A percentile compares a stretch with the other conserved stretches of the same genome.
Conservation (phyloP, 345 rosid genomes). For the Erucastrum elatum region DNA sequence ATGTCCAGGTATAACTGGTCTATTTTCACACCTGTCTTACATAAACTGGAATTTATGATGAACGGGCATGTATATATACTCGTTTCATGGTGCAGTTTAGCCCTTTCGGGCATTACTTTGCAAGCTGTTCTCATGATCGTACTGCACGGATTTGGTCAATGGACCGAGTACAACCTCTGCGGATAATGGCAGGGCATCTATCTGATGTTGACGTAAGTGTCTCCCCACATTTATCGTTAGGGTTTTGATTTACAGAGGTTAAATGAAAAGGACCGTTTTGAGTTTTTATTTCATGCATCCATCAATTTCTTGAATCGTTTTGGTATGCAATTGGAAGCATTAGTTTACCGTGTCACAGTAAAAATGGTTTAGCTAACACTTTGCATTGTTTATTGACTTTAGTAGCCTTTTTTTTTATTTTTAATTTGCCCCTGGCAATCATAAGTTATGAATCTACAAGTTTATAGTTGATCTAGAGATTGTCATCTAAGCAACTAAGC, state of each 20-base stretch:
- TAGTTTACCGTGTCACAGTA: background rate
- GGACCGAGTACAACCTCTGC: conserved; percentile 89
- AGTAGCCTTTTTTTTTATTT: background rate
- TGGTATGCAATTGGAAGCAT: conserved; percentile 2
- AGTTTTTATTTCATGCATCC: background rate
- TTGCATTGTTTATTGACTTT: background rate
- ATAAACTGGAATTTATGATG: conserved; percentile 14
- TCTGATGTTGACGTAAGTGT: conserved; percentile 92
- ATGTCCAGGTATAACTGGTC: conserved; percentile 70
- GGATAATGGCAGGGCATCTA: conserved; percentile 97
- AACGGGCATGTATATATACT: conserved; percentile 17
- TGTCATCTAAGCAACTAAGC: background rate
- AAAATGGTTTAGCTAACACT: background rate
- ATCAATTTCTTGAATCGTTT: background rate
- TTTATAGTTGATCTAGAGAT: conserved; percentile 1
- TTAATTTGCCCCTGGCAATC: background rate
- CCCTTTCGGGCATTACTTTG: conserved; percentile 91
- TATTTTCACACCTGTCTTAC: background rate
- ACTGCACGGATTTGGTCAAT: conserved; percentile 94
- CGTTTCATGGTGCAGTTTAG: conserved; percentile 73
- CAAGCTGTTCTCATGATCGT: conserved; percentile 94
- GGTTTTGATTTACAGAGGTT: background rate
- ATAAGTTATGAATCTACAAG: background rate
- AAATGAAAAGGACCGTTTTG: background rate
- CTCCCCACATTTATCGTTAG: conserved; percentile 14